Base-by-base conservation (phyloP, 1,284 basidiomycete genomes). In the Leccinum proliferum region DNA sequence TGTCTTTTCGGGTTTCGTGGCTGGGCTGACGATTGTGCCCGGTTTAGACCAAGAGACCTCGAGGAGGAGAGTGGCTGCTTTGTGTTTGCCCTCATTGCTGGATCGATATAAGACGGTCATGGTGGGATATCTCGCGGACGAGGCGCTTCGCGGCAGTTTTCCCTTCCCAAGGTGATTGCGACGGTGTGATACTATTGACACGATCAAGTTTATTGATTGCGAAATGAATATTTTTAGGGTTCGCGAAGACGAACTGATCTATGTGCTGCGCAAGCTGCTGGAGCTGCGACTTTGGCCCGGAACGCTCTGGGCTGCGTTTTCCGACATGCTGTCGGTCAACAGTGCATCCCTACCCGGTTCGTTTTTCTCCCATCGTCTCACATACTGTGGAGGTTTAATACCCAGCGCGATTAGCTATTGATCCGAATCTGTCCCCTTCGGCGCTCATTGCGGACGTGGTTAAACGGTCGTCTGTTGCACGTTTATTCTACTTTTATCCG, bases 221-320 rank as follows among this genome's bases (percentile, higher is more conserved):
- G 50, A 32, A 32, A 32, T 32, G 29, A 32, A 32, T 32, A 32
- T 25, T 15, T 52, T 15, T 64, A 94, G 94, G 63, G 83, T 88
- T 1, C 84, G 93, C 39, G 93, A 97, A 73, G 94, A 98, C 67
- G 96, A 98, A 71, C 74, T 98, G 14, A 75, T 94, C 1, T 96
- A 93, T 69, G 83, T 96, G 8, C 78, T 98, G 11, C 83, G 85
- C 55, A 90, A 92, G 66, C 75, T 96, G n/a, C 77, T 87, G 3
- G 81, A 83, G 39, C 76, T 94, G 41, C 80, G 81, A 18, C 75
- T 95, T 11, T 92, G 87, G 84, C 79, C 85, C 8, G 90, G 88
- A 1, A 86, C 86, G 2, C 75, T 94, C 11, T 90, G 87, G 86
- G 88, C 90, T 1, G 88, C 89, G 0, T 70, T 88, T 15, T 90